Percentiles rank a stretch among this genome's conserved stretches.
Evolutionary conservation across 257 asterid species (phyloP).

Genomic region (Nicotiana sylvestris): DNA sequence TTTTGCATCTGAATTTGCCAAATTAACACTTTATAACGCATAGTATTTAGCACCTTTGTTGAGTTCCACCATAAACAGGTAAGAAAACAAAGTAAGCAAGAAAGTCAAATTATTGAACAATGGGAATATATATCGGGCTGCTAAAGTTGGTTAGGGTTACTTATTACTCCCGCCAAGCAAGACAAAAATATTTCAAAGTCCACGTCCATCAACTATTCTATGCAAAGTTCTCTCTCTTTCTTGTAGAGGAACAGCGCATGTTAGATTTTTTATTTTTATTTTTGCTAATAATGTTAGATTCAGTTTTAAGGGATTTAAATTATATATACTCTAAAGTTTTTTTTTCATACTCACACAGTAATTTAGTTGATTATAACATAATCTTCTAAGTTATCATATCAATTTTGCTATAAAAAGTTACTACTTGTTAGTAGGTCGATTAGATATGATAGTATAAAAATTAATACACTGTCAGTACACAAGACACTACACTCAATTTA

Average conservation of each 20-base stretch:
- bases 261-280: not conserved
- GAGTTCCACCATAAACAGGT: not conserved
- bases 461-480: no score
- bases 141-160: conserved; percentile 19
- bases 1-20: not conserved
- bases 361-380: no score
- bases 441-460: no score
- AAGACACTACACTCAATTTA: no score
- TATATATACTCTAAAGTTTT: no score
- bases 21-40: not conserved
- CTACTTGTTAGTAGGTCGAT: no score
- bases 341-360: no score
- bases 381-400: no score
- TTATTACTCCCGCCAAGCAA: conserved; percentile 26
- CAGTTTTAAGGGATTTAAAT: no score
- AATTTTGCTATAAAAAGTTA: no score
- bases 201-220: not conserved
- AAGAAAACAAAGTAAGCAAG: conserved; percentile 2
- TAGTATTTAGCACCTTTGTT: not conserved
- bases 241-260: not conserved
- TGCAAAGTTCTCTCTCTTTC: not conserved
- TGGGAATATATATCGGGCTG: conserved; percentile 18
- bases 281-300: not conserved
- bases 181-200: not conserved
- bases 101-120: conserved; percentile 24